Percentiles rank a stretch among this genome's conserved stretches.
Conservation (phyloP, 805 yeast species). For the Peterozyma toletana region DNA sequence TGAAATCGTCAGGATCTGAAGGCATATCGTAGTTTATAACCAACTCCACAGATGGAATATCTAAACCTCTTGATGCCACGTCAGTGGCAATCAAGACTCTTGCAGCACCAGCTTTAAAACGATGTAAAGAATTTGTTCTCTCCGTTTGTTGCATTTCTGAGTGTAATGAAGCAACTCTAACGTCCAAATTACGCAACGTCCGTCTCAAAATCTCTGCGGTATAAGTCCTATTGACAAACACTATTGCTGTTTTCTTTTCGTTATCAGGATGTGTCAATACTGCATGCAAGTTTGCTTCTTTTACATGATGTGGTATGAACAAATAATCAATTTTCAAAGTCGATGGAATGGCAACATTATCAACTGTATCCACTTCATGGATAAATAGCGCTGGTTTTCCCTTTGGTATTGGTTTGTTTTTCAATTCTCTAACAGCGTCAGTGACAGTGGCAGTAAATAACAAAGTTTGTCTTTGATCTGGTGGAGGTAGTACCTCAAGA, state of each 20-base stretch:
- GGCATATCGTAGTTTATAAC: slow-evolving; percentile 78
- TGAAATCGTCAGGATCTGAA: slow-evolving; percentile 76
- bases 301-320: slow-evolving; percentile 79
- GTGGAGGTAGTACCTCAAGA: slow-evolving; percentile 61
- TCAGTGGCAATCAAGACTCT: slow-evolving; percentile 91
- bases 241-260: slow-evolving; percentile 63
- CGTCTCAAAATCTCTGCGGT: slow-evolving; percentile 87
- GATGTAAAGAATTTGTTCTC: slow-evolving; percentile 82
- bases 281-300: slow-evolving; percentile 79
- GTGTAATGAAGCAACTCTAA: slow-evolving; percentile 84
- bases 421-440: slow-evolving; percentile 78
- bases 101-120: slow-evolving; percentile 94
- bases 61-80: slow-evolving; percentile 86
- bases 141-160: slow-evolving; percentile 93
- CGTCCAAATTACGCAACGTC: slow-evolving; percentile 62
- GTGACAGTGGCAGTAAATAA: slow-evolving; percentile 95
- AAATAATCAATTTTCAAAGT: slow-evolving; percentile 60
- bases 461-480: slow-evolving; percentile 75
- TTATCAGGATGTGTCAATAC: slow-evolving; percentile 58
- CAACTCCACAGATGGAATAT: slow-evolving; percentile 73
- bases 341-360: slow-evolving; percentile 74
- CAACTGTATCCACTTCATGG: slow-evolving; percentile 70
- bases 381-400: slow-evolving; percentile 55
- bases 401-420: slow-evolving; percentile 50
- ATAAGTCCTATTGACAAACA: slow-evolving; percentile 84